A percentile compares a stretch with the other conserved stretches of the same genome.
Conservation (phyloP, 768 basidiomycete species). For the Cyathus striatus region DNA sequence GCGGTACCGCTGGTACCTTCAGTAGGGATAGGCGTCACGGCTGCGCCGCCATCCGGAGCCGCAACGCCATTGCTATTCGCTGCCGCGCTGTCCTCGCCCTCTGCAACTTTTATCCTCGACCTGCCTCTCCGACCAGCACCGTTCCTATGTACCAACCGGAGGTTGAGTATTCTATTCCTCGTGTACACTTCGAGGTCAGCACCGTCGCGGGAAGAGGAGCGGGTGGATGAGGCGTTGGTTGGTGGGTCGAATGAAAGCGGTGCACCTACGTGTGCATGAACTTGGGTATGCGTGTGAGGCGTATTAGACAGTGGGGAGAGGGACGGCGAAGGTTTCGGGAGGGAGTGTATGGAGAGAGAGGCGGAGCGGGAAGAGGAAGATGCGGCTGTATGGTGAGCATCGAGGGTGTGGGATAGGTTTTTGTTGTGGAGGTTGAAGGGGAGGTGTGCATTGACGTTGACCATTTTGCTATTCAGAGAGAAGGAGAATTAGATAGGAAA, state of each 20-base stretch:
- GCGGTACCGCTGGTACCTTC: neutral
- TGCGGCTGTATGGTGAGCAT: too few species aligned
- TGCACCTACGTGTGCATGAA: slow-evolving; percentile 12
- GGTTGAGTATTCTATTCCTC: slow-evolving; percentile 14
- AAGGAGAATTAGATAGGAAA: neutral
- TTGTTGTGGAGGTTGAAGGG: slow-evolving; percentile 56
- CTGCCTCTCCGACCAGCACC: slow-evolving; percentile 10
- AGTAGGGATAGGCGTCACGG: neutral
- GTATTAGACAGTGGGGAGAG: slow-evolving; percentile 5
- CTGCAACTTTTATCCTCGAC: slow-evolving; percentile 6
- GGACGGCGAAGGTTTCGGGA: slow-evolving; percentile 7
- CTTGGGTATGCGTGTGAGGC: slow-evolving; percentile 7
- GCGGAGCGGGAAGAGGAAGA: slow-evolving; percentile 20
- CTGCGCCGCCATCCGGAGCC: neutral
- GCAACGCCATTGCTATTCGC: neutral
- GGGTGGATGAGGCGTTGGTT: slow-evolving; percentile 8
- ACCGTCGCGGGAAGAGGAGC: slow-evolving; percentile 4
- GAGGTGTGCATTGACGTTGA: slow-evolving; percentile 49
- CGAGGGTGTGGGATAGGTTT: slow-evolving; percentile 13
- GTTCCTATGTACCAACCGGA: slow-evolving; percentile 15
- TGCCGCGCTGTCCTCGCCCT: neutral
- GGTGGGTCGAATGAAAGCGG: slow-evolving; percentile 8
- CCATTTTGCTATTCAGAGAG: slow-evolving; percentile 48
- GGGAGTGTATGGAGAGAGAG: slow-evolving; percentile 11
- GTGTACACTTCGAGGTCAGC: slow-evolving; percentile 1